A percentile compares a stretch with the other conserved stretches of the same genome.
Conservation (phyloP, 106 monocot genomes). For the Amphibolis antarctica region DNA sequence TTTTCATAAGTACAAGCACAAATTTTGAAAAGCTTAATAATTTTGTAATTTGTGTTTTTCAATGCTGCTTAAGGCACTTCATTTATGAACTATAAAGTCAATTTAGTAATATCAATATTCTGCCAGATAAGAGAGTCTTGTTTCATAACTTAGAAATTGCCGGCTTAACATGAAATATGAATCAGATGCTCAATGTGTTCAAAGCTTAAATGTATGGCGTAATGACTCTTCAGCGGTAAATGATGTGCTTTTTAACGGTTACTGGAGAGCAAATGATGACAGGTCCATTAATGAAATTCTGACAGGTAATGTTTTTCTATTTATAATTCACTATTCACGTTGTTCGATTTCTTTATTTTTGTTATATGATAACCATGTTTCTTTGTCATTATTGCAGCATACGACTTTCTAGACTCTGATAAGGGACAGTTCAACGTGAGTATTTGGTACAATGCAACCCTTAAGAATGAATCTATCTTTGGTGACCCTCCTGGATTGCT, state of each 20-base stretch:
- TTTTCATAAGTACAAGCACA: no score
- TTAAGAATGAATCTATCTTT: constrained; percentile 5
- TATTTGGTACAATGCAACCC: constrained; percentile 21
- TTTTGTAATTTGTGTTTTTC: no score
- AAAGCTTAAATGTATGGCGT: constrained; percentile 44
- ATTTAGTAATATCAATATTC: no score
- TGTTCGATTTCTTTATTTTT: background rate
- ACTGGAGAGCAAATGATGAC: constrained; percentile 23
- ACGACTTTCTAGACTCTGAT: constrained; percentile 12
- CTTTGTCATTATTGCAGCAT: constrained; percentile 9
- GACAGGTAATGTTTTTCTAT: constrained; percentile 25
- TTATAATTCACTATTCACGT: background rate
- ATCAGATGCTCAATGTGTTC: constrained; percentile 37
- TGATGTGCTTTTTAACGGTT: constrained; percentile 39
- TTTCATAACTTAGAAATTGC: no score
- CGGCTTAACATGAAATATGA: background rate
- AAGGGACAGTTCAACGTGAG: constrained; percentile 7
- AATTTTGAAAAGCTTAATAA: no score
- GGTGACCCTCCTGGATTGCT: background rate
- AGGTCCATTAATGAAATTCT: constrained; percentile 38
- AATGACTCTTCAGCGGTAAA: constrained; percentile 34
- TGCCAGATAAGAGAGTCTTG: no score
- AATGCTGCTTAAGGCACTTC: no score
- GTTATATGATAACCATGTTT: background rate
- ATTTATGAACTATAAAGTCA: no score